Base-by-base conservation (phyloP, 352 stramenopile genomes). In the Pythium aquatile region DNA sequence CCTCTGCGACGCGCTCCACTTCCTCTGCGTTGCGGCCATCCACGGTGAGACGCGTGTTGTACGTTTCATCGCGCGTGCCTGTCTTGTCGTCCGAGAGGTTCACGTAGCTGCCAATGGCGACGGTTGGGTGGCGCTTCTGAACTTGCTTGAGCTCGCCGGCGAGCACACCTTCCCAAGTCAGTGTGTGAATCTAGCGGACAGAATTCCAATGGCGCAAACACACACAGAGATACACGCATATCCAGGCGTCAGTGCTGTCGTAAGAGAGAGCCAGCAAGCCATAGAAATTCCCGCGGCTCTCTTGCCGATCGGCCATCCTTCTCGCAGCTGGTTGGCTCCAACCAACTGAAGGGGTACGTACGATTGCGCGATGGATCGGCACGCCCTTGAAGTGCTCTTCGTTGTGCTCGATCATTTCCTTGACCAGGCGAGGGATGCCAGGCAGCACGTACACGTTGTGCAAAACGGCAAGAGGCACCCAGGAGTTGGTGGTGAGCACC, bases 391-490 rank as follows among this genome's bases (percentile, higher is more conserved):
- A 96, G 30, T 91, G 82, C 35, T 86, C 75, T 66, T 92, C 81
- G 54, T 92, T 92, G 32, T 71, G 75, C 24, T 81, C 83, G 56
- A 96, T 81, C 85, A 96, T 96, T 33, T 88, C 79, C 42, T 83
- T 76, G 57, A 96, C 79, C 72, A 93, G 85, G 8, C 76, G 83
- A 46, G 87, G 87, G 44, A 96, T 94, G 5, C 87, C 87, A 1
- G 87, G 87, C 6, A 96, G 71, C 40, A 96, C 81, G 66, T 94
- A 94, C 26, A 96, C 83, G 59, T 96, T 96, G 54, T 92, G 62
- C 24, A 94, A 71, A 9, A 87, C 72, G 9, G 84, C 85, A 28
- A 96, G 83, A 0, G 87, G 87, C 13, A 89, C 85, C 87, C 86
- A 93, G 51, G 73, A 79, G 16, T 73, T 72, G 0, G 81, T 90